Conservation (phyloP, 768 basidiomycete genomes). For the Boletus sp. region DNA sequence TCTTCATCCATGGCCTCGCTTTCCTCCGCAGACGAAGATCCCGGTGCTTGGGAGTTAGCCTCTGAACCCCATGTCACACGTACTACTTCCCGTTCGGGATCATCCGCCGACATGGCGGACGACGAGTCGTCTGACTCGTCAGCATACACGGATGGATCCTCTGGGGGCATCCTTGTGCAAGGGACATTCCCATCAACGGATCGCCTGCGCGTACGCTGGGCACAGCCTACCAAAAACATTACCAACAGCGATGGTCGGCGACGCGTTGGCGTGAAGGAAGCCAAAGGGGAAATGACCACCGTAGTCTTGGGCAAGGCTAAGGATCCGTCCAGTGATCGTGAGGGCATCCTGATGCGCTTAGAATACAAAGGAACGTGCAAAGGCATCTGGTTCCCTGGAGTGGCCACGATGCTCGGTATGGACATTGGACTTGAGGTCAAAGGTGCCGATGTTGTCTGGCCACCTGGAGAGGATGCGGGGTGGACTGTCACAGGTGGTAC, state of each 20-base stretch:
- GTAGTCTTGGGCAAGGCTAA: conserved; percentile 50
- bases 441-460: conserved; percentile 70
- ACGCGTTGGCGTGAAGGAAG: conserved; percentile 68
- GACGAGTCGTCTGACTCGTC: conserved; percentile 80
- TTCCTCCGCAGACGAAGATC: conserved; percentile 73
- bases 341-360: conserved; percentile 62
- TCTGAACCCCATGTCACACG: conserved; percentile 76
- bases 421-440: conserved; percentile 70
- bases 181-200: conserved; percentile 80
- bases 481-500: conserved; percentile 65
- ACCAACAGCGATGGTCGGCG: conserved; percentile 53
- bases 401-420: conserved; percentile 77
- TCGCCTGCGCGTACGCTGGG: conserved; percentile 75
- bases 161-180: conserved; percentile 66
- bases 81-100: conserved; percentile 49
- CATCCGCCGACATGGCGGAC: conserved; percentile 73
- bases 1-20: conserved; percentile 68
- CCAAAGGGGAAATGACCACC: conserved; percentile 66
- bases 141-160: conserved; percentile 44
- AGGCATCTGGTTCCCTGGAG: conserved; percentile 80
- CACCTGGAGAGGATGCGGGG: conserved; percentile 43
- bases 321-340: conserved; percentile 37
- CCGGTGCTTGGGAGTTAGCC: conserved; percentile 68
- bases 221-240: conserved; percentile 54
- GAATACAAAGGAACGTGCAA: conserved; percentile 74